Base-by-base conservation (phyloP, 169 alveolate genomes). In the Plasmodium knowlesi region DNA sequence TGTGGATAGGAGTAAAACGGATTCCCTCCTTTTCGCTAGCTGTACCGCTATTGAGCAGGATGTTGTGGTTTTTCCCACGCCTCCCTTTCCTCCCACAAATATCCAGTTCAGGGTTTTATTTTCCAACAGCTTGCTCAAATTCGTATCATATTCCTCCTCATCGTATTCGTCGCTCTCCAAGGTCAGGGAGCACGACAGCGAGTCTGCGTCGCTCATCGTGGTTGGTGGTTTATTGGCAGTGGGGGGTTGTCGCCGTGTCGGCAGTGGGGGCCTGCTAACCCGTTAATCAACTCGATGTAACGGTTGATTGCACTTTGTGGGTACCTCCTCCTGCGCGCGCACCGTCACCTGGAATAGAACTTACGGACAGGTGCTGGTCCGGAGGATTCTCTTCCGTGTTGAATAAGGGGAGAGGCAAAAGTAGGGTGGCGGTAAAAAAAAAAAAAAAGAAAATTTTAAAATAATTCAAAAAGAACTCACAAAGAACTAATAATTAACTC, bases 31-130 rank as follows among this genome's bases (percentile, higher is more conserved):
- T 94, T 98, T 97, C 5, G 99, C 98, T 83, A 99, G 95, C 34
- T 97, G 96, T 0, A 98, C 97, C 41, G 99, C 99, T 53, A 99
- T 96, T 30, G 99, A 97, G 54, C 99, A 98, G 25, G 99, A 98
- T n/a, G 99, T 97, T 9, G 99, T 99, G 10, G 99, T 99, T 96
- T 99, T 99, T 2, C 99, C 99, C 14, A 99, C 99, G 67, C 99
- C 99, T 72, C 99, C 99, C 95, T 99, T 99, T 5, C 99, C 99
- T 39, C 99, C 99, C 4, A 99, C 99, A 94, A 99, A 99, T 46
- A 99, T 98, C 99, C 99, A 99, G 95, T 98, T 98, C 88, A 98
- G 93, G 8, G 99, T 78, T 43, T 74, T 54, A 74, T 97, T 96
- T 50, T 85, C 93, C 9, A 85, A 57, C 9, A 85, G 70, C 22